phyloP scores from a whole-genome alignment of 2,329 filamentous ascomycete genomes.

The Akanthomyces lecanii region DNA sequence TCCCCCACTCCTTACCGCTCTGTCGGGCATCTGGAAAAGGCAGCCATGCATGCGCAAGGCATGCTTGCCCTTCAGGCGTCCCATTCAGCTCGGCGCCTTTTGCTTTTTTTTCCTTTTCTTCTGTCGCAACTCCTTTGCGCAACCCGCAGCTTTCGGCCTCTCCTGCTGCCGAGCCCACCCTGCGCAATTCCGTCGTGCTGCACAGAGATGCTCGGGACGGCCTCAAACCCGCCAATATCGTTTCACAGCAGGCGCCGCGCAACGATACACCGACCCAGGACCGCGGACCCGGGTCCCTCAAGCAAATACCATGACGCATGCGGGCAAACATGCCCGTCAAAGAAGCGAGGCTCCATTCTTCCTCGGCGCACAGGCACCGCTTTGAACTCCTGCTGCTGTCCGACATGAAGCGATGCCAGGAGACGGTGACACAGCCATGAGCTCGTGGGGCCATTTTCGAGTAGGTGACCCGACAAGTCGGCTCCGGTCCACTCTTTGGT shows the following conservation, averaged over 20 bases:
- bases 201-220: no score
- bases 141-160: neutral
- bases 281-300: slow-evolving; percentile 5
- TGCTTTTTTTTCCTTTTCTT: neutral
- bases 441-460: neutral
- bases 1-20: neutral
- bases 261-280: slow-evolving; percentile 13
- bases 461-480: slow-evolving; percentile 4
- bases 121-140: neutral
- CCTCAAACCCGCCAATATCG: neutral
- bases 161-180: neutral
- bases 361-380: neutral
- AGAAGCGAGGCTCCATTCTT: neutral
- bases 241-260: neutral
- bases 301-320: no score
- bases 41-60: neutral
- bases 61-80: neutral
- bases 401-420: neutral
- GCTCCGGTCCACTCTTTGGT: neutral
- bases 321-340: neutral
- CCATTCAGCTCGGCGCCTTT: neutral
- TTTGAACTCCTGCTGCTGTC: neutral
- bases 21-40: neutral
- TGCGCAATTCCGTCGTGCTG: neutral
- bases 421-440: neutral